Conservation (phyloP, 805 yeast species). For the Yamadazyma takamatsuzukensis region DNA sequence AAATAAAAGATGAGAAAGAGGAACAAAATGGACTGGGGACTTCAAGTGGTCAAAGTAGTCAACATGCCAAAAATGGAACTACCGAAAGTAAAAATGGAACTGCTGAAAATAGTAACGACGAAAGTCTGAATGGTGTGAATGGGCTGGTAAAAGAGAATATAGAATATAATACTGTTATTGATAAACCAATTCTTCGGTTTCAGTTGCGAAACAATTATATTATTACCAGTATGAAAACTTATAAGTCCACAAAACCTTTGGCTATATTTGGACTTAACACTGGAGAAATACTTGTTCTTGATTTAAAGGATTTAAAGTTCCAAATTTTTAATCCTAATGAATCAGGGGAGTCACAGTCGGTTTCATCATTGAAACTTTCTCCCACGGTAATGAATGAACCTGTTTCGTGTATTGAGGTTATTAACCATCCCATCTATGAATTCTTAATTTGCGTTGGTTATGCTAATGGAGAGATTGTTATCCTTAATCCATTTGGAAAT, state of each 20-base stretch:
- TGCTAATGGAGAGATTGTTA: conserved; percentile 57
- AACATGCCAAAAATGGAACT: neutral
- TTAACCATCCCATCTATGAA: conserved; percentile 33
- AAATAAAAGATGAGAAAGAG: conserved; percentile 5
- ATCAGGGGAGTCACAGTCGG: neutral
- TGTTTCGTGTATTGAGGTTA: conserved; percentile 22
- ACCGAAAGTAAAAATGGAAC: neutral
- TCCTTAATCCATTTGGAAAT: conserved; percentile 36
- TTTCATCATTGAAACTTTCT: conserved; percentile 5
- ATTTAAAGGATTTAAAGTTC: conserved; percentile 45
- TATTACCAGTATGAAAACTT: conserved; percentile 37
- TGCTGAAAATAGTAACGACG: conserved; percentile 2
- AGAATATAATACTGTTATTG: conserved; percentile 33
- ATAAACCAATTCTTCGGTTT: conserved; percentile 43
- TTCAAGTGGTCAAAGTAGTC: no score
- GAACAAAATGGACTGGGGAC: no score
- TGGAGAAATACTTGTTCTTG: conserved; percentile 66
- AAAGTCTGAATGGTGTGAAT: no score
- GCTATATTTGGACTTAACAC: conserved; percentile 59
- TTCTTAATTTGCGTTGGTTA: conserved; percentile 54
- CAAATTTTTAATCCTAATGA: conserved; percentile 18
- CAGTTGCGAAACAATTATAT: conserved; percentile 32
- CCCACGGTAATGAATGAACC: conserved; percentile 11
- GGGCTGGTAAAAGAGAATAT: no score
- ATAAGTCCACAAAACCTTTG: conserved; percentile 36